phyloP scores from a whole-genome alignment of 2,329 filamentous ascomycete genomes.

The Raffaelea ambrosiae region DNA sequence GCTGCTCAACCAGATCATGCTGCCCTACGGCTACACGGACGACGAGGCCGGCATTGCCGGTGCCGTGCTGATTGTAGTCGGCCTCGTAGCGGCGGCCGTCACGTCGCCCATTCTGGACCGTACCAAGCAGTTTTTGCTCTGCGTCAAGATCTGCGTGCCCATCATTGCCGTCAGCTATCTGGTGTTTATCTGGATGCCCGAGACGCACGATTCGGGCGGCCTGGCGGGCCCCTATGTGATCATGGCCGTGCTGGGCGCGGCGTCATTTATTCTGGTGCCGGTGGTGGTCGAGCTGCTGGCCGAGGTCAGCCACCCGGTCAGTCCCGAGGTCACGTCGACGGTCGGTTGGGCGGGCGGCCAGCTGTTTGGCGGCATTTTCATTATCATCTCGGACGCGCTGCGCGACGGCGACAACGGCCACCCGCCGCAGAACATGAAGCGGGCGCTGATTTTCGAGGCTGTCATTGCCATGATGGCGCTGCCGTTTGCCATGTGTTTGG shows the following conservation, averaged over 20 bases:
- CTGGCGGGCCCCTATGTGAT: conserved; percentile 67
- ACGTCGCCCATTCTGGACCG: conserved; percentile 76
- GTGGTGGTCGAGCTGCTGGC: conserved; percentile 80
- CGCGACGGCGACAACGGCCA: conserved; percentile 40
- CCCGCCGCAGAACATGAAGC: conserved; percentile 65
- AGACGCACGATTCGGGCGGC: conserved; percentile 36
- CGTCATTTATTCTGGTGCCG: conserved; percentile 73
- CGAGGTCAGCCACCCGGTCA: conserved; percentile 79
- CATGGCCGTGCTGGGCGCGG: conserved; percentile 67
- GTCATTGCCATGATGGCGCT: conserved; percentile 57
- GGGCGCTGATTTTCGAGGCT: conserved; percentile 70
- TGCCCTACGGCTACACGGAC: conserved; percentile 76
- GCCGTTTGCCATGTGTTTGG: conserved; percentile 61
- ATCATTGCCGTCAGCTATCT: conserved; percentile 67
- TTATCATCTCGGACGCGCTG: conserved; percentile 73
- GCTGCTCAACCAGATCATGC: conserved; percentile 81
- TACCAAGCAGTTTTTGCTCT: conserved; percentile 67
- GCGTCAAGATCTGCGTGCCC: conserved; percentile 67
- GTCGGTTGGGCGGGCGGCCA: conserved; percentile 84
- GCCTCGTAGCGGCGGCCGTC: conserved; percentile 68
- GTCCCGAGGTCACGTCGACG: conserved; percentile 75
- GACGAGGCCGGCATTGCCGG: conserved; percentile 84
- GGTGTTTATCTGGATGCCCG: conserved; percentile 71
- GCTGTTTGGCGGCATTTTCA: conserved; percentile 74
- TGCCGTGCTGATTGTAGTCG: conserved; percentile 80